phyloP scores from a whole-genome alignment of 2,329 filamentous ascomycete genomes.

The Aspergillus quadrilineatus region DNA sequence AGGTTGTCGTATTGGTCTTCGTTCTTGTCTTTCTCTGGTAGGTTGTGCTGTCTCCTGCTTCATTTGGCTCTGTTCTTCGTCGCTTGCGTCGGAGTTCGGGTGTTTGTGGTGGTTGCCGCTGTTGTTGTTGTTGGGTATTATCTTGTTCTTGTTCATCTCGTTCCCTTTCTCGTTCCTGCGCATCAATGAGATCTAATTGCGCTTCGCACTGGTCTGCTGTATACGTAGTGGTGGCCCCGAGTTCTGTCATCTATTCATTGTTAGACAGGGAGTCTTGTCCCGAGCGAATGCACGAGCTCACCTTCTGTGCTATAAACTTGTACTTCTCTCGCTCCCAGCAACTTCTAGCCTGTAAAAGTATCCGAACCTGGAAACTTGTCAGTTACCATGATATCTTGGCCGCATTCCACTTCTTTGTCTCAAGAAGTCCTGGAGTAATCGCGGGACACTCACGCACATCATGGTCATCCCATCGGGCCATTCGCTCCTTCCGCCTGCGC shows the following conservation, averaged over 20 bases:
- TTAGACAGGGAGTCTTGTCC: background rate
- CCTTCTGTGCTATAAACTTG: conserved; percentile 41
- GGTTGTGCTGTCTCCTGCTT: background rate
- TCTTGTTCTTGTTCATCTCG: conserved; percentile 16
- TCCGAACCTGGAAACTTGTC: conserved; percentile 29
- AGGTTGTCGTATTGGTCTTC: background rate
- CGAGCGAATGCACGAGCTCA: conserved; percentile 15
- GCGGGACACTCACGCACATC: conserved; percentile 45
- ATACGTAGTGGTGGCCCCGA: conserved; percentile 34
- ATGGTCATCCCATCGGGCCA: conserved; percentile 40
- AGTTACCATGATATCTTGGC: background rate
- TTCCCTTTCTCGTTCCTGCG: conserved; percentile 18
- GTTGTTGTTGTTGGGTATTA: conserved; percentile 17
- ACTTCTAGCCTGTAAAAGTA: conserved; percentile 38
- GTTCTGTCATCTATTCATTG: conserved; percentile 32
- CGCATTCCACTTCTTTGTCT: background rate
- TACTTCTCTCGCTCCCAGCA: conserved; percentile 42
- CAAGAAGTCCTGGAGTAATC: background rate
- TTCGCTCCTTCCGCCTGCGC: conserved; percentile 37
- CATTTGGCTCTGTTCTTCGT: conserved; percentile 14
- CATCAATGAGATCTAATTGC: conserved; percentile 31
- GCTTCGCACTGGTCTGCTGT: conserved; percentile 39
- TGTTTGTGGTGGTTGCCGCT: conserved; percentile 1
- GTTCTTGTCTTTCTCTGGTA: background rate
- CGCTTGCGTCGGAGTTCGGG: conserved; percentile 24